A percentile compares a stretch with the other conserved stretches of the same genome.
These are phyloP conservation scores for Cardamine chenopodiifolia DNA, from an alignment of 345 rosid genomes.

Conservation along the genomic window DNA sequence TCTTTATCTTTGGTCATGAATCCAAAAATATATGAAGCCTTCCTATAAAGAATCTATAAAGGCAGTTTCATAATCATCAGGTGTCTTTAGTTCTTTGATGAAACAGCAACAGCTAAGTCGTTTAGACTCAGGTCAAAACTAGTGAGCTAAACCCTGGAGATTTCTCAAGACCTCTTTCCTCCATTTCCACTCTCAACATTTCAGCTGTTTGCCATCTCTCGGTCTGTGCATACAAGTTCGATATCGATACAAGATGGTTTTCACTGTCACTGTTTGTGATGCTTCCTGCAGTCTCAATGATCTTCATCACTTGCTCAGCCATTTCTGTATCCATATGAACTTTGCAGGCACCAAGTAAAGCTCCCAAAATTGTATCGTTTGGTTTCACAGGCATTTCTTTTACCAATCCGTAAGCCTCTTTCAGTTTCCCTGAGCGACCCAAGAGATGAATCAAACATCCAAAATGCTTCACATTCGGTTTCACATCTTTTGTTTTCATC, in stretches of 20 bases:
- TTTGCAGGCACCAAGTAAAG: constrained; percentile 73
- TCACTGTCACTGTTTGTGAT: constrained; percentile 41
- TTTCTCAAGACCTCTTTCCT: constrained; percentile 52
- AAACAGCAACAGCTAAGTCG: neutral
- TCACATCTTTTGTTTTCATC: constrained; percentile 53
- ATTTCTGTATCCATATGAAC: constrained; percentile 54
- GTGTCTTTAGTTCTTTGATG: constrained; percentile 9
- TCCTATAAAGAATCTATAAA: neutral
- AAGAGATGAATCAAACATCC: constrained; percentile 79
- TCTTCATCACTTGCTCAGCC: constrained; percentile 54
- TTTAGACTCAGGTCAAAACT: constrained; percentile 23
- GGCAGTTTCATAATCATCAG: neutral
- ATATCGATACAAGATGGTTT: constrained; percentile 53
- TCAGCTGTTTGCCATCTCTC: constrained; percentile 68
- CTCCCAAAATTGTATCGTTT: constrained; percentile 68
- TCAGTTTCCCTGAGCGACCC: constrained; percentile 66
- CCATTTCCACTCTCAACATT: constrained; percentile 52
- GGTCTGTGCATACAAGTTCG: constrained; percentile 72
- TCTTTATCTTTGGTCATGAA: too few species aligned
- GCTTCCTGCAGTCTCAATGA: constrained; percentile 31
- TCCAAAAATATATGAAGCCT: too few species aligned
- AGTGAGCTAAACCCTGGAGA: constrained; percentile 61
- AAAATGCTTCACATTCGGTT: constrained; percentile 58
- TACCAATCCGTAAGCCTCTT: constrained; percentile 62
- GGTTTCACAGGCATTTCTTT: constrained; percentile 69